Conservation (phyloP, 2,329 filamentous ascomycete genomes). For the Herpomyces periplanetae region DNA sequence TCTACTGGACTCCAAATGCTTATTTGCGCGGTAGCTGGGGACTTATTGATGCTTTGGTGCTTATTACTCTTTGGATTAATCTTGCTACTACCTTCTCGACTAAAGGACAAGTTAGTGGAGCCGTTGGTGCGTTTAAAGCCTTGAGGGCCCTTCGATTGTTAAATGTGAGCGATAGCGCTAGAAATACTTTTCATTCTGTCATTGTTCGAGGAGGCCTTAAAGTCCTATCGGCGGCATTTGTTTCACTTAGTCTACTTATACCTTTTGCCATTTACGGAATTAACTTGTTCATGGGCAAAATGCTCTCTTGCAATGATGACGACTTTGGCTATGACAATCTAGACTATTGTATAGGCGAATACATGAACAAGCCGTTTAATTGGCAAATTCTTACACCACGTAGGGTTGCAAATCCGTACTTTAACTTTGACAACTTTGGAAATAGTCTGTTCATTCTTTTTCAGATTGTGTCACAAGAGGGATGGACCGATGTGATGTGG, state of each 20-base stretch:
- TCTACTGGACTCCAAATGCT: slow-evolving; percentile 85
- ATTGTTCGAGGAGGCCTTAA: slow-evolving; percentile 85
- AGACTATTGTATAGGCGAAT: slow-evolving; percentile 50
- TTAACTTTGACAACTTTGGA: slow-evolving; percentile 80
- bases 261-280: slow-evolving; percentile 87
- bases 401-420: slow-evolving; percentile 39
- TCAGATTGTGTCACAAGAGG: slow-evolving; percentile 93
- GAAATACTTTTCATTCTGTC: slow-evolving; percentile 82
- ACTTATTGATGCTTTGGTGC: slow-evolving; percentile 60
- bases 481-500: slow-evolving; percentile 80
- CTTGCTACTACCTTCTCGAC: slow-evolving; percentile 43
- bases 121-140: slow-evolving; percentile 86
- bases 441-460: slow-evolving; percentile 78
- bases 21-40: slow-evolving; percentile 92
- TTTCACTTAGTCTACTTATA: slow-evolving; percentile 68
- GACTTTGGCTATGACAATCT: slow-evolving; percentile 16
- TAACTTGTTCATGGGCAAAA: slow-evolving; percentile 54
- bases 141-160: slow-evolving; percentile 57
- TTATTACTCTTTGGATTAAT: slow-evolving; percentile 81
- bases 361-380: slow-evolving; percentile 27
- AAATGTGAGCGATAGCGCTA: slow-evolving; percentile 78
- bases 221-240: slow-evolving; percentile 57
- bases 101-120: slow-evolving; percentile 48
- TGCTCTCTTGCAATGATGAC: slow-evolving; percentile 41
- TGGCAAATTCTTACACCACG: slow-evolving; percentile 59